Percentiles rank a stretch among this genome's conserved stretches.
phyloP scores from a whole-genome alignment of 164 flowering plant species.

The Liriodendron chinense region DNA sequence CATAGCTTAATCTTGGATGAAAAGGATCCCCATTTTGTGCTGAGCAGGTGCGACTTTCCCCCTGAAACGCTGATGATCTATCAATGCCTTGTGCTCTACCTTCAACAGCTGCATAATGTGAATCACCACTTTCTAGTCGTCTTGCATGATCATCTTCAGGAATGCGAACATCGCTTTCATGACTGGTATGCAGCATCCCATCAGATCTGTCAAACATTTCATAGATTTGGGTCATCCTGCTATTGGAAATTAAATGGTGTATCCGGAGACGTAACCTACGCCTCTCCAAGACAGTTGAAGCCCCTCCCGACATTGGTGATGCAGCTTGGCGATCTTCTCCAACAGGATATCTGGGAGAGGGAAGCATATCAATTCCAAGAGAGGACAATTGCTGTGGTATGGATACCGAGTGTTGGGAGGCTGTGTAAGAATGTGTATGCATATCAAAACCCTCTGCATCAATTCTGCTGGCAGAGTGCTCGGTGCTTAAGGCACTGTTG shows the following conservation, averaged over 20 bases:
- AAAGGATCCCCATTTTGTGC: slow-evolving; percentile 22
- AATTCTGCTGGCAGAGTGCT: slow-evolving; percentile 31
- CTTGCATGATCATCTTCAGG: slow-evolving; percentile 26
- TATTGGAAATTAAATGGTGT: slow-evolving; percentile 39
- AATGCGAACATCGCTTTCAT: slow-evolving; percentile 18
- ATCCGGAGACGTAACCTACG: slow-evolving; percentile 71
- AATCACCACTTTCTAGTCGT: slow-evolving; percentile 26
- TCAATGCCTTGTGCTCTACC: slow-evolving; percentile 26
- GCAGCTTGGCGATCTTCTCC: slow-evolving; percentile 35
- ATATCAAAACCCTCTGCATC: slow-evolving; percentile 35
- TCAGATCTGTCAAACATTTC: slow-evolving; percentile 22
- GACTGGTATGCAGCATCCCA: slow-evolving; percentile 23
- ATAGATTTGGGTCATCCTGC: slow-evolving; percentile 33
- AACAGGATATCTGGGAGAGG: slow-evolving; percentile 46
- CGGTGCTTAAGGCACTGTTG: slow-evolving; percentile 21
- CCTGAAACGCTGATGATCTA: neutral
- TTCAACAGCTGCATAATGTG: slow-evolving; percentile 23
- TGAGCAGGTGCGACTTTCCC: slow-evolving; percentile 4
- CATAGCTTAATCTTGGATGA: slow-evolving; percentile 17
- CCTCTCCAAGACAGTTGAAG: slow-evolving; percentile 70
- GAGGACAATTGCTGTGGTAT: slow-evolving; percentile 37
- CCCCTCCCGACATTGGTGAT: slow-evolving; percentile 67
- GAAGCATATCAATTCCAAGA: slow-evolving; percentile 30
- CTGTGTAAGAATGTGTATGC: slow-evolving; percentile 7
- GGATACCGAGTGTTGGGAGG: slow-evolving; percentile 22